Conservation (phyloP, 805 yeast species). For the Suhomyces kilbournensis region DNA sequence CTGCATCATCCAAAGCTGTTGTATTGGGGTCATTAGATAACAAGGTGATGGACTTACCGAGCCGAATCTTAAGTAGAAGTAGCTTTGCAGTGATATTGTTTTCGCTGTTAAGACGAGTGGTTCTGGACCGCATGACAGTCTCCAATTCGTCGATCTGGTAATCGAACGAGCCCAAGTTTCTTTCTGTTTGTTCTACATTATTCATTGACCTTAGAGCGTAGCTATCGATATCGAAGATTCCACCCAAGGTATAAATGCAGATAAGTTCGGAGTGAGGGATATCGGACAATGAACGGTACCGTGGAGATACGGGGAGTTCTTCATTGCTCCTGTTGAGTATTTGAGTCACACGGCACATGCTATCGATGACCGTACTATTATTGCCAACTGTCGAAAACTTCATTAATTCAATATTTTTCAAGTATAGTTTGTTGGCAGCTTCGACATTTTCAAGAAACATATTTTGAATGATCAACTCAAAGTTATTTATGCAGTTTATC, state of each 20-base stretch:
- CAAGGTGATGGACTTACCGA: neutral
- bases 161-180: neutral
- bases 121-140: neutral
- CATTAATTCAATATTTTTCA: neutral
- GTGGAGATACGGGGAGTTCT: neutral
- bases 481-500: conserved; percentile 15
- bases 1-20: neutral
- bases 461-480: conserved; percentile 6
- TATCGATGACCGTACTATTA: neutral
- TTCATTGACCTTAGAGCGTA: neutral
- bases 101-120: neutral
- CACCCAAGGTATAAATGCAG: neutral
- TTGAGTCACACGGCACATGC: neutral
- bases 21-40: neutral
- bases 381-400: neutral
- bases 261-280: neutral
- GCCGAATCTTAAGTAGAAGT: neutral
- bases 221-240: conserved; percentile 2
- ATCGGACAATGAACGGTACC: neutral
- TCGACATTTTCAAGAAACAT: conserved; percentile 4
- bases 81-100: neutral
- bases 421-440: neutral
- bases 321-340: neutral
- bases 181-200: neutral
- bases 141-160: neutral